phyloP scores from a whole-genome alignment of 306 rosid species.

The Lathyrus sativus region DNA sequence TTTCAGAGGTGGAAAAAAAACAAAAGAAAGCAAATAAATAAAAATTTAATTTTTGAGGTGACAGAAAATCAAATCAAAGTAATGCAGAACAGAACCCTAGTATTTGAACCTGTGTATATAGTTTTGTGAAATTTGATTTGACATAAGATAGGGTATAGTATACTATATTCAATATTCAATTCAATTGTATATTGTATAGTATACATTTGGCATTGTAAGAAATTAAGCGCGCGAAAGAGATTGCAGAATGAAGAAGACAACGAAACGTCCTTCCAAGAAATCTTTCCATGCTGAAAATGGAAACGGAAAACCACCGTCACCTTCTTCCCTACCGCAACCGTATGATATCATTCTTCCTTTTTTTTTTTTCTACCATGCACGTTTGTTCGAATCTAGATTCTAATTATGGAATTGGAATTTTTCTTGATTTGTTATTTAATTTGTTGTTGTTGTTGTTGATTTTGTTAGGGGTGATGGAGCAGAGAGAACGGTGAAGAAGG shows the following conservation, averaged over 20 bases:
- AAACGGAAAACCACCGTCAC: constrained; percentile 56
- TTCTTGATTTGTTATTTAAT: not conserved
- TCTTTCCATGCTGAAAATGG: constrained; percentile 19
- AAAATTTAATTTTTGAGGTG: not conserved
- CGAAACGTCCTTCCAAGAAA: constrained; percentile 20
- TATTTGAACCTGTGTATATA: too few species aligned
- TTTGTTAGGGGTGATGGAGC: constrained; percentile 58
- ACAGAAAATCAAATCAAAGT: not conserved
- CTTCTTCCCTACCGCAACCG: constrained; percentile 38
- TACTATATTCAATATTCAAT: not conserved
- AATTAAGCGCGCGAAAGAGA: constrained; percentile 10
- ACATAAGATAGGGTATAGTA: not conserved
- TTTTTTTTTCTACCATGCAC: not conserved
- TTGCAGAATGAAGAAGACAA: constrained; percentile 9
- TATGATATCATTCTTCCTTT: not conserved
- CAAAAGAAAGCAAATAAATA: not conserved
- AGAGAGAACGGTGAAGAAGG: constrained; percentile 95
- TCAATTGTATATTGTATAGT: not conserved
- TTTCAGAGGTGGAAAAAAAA: constrained; percentile 9
- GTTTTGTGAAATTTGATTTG: not conserved
- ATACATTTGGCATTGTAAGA: not conserved
- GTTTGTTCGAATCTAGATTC: not conserved
- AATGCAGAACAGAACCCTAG: constrained; percentile 17
- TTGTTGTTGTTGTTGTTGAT: not conserved
- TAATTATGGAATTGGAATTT: not conserved